phyloP scores from a whole-genome alignment of 495 filamentous ascomycete species.

The Hypoxylon lienhwacheense region DNA sequence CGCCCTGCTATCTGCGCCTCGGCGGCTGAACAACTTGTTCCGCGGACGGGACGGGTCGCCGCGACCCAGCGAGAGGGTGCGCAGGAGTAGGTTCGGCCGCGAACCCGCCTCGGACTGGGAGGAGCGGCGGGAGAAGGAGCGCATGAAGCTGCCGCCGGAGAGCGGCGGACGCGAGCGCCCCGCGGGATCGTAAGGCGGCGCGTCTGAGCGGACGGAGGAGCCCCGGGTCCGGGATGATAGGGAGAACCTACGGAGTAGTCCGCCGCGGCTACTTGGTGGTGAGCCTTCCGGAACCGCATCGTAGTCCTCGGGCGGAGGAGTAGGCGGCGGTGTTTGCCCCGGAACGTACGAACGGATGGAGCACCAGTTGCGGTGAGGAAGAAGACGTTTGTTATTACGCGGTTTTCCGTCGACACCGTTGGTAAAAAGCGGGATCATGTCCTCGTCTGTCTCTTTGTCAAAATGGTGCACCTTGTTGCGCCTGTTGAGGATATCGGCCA shows the following conservation, averaged over 20 bases:
- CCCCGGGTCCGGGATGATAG: conserved; percentile 34
- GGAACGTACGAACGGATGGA: conserved; percentile 82
- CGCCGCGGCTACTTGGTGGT: conserved; percentile 33
- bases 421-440: conserved; percentile 90
- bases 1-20: conserved; percentile 45
- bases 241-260: conserved; percentile 47
- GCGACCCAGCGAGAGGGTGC: conserved; percentile 66
- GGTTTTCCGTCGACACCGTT: conserved; percentile 85
- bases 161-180: conserved; percentile 42
- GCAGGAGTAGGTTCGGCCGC: conserved; percentile 52
- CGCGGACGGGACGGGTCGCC: conserved; percentile 51
- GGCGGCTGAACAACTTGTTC: conserved; percentile 55
- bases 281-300: conserved; percentile 41
- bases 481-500: conserved; percentile 90
- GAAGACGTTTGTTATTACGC: conserved; percentile 87
- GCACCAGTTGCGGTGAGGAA: conserved; percentile 92
- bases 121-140: conserved; percentile 46
- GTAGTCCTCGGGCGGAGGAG: conserved; percentile 53
- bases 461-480: conserved; percentile 92
- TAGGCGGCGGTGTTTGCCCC: conserved; percentile 69
- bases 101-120: conserved; percentile 24
- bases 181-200: conserved; percentile 11
- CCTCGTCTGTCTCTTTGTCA: conserved; percentile 82
- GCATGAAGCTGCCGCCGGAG: conserved; percentile 36
- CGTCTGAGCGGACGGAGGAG: conserved; percentile 26